Evolutionary conservation across 441 rosid genomes (phyloP).

Genomic region (Corymbia calophylla): DNA sequence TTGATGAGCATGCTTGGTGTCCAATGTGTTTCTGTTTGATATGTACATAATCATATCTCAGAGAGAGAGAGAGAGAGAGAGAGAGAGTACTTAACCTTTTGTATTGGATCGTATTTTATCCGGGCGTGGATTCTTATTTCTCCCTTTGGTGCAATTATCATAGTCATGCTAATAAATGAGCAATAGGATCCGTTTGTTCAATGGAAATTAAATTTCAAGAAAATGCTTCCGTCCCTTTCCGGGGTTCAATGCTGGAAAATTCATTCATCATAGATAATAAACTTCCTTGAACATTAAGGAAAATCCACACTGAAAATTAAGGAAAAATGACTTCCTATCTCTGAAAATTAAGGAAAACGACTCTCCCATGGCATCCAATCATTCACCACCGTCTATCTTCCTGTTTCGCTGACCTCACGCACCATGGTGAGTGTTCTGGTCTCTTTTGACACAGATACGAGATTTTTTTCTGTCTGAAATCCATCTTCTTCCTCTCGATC

Average conservation of each 20-base stretch:
- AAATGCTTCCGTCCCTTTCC: not conserved
- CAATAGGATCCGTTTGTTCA: not conserved
- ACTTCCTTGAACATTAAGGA: not conserved
- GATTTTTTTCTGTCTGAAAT: not conserved
- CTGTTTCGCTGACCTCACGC: not conserved
- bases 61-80: not conserved
- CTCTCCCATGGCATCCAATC: not conserved
- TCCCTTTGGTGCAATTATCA: not conserved
- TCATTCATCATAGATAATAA: not conserved
- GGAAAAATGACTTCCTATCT: not conserved
- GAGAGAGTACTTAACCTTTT: not conserved
- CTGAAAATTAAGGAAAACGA: not conserved
- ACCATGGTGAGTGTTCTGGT: not conserved
- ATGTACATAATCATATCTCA: not conserved
- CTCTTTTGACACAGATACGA: not conserved
- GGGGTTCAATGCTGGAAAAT: not conserved
- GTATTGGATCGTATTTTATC: not conserved
- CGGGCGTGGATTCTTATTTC: not conserved
- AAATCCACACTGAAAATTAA: not conserved
- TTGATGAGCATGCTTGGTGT: not conserved
- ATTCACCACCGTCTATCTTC: not conserved
- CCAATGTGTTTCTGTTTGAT: not conserved
- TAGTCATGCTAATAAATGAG: not conserved
- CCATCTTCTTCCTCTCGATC: not conserved
- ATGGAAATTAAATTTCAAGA: not conserved